Conservation (phyloP, 2,329 filamentous ascomycete species). For the Exophiala xenobiotica region DNA sequence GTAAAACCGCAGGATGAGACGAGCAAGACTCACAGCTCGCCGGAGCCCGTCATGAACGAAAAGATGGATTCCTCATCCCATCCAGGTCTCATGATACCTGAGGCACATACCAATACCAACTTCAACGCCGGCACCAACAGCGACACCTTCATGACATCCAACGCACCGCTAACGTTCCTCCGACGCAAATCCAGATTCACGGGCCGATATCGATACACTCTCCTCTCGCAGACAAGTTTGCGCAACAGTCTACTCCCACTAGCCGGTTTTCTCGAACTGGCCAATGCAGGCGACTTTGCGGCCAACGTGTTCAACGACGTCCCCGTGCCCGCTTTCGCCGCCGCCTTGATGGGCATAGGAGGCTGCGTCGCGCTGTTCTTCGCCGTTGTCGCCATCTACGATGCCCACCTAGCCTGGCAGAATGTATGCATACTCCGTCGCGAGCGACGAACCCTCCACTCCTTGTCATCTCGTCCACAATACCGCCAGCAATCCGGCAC, state of each 20-base stretch:
- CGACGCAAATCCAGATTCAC: not conserved
- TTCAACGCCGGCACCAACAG: not conserved
- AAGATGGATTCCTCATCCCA: not conserved
- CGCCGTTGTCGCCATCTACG: constrained; percentile 48
- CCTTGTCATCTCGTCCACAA: not conserved
- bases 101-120: not conserved
- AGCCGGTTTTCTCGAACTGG: constrained; percentile 55
- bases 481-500: not conserved
- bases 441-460: constrained; percentile 41
- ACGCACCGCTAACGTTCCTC: not conserved
- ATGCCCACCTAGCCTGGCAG: constrained; percentile 44
- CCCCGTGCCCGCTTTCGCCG: constrained; percentile 51
- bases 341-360: constrained; percentile 55
- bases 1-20: no score
- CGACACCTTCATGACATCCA: not conserved
- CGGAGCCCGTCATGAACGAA: no score
- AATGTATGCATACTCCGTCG: constrained; percentile 49
- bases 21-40: no score
- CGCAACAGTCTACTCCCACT: constrained; percentile 38
- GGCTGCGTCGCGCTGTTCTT: constrained; percentile 49
- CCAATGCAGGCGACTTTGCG: constrained; percentile 58
- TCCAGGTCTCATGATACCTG: no score
- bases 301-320: constrained; percentile 58
- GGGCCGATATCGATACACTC: not conserved
- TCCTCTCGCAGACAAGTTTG: not conserved